Evolutionary conservation across 2,329 filamentous ascomycete genomes (phyloP), one percentile per base, ranked within the genome.

Genomic region (Xylaria sp.): DNA sequence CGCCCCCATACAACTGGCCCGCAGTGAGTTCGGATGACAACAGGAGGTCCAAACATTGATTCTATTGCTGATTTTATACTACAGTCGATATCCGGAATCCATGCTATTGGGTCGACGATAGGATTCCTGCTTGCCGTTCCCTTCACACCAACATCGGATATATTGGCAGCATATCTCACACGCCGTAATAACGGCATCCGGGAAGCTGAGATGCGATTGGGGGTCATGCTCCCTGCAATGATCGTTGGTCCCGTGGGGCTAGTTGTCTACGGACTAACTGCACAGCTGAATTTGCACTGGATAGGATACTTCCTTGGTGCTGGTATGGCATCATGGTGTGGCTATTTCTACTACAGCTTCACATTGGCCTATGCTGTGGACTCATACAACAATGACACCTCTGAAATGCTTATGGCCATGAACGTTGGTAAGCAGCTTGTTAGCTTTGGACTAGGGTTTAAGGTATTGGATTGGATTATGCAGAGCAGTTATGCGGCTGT

Each of bases 331-430:
- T 82, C 84, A 62, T 86, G 82, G 75, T 78, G 79, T 22, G 79
- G 79, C 3, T 87, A 85, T 75, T 87, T 86, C 71, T 87, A 82
- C 74, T 86, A 86, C 74, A 84, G 82, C 15, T 86, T 88, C 71
- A 85, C 86, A 11, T 80, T 90, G 9, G 87, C 86, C 2, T 89
- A 89, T 71, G 86, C 87, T 1, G 84, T 89, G 42, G 87, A 89
- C 73, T 84, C 81, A 59, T 87, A 89, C 75, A 84, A 83, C 22
- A 80, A 83, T 38, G 87, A 88, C 69, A 85, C 86, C n/a, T 84
- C 83, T 27, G 87, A 89, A 77, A 88, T 89, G 86, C 81, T 89
- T 11, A 89, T 87, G 66, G 84, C 84, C 2, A 86, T 86, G 81
- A 86, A 86, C 69, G 73, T 87, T n/a, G 85, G 85, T 11, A 86